A percentile compares a stretch with the other conserved stretches of the same genome.
Evolutionary conservation across 2,329 filamentous ascomycete genomes (phyloP).

Genomic region (Trichoderma brevicompactum): DNA sequence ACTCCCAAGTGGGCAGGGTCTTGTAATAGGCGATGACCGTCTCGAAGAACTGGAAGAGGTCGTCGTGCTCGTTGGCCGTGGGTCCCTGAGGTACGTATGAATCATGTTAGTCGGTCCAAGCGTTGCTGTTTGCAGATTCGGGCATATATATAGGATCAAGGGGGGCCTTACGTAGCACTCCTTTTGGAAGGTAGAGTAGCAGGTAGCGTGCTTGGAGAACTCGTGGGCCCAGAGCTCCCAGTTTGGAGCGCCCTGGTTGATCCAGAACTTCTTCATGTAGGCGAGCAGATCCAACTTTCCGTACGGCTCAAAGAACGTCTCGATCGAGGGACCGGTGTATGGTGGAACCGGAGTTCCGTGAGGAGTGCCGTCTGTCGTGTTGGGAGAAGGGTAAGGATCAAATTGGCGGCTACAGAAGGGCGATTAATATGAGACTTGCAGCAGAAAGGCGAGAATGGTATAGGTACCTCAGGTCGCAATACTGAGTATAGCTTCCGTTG

Average conservation of each 20-base stretch:
- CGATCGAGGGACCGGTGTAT: conserved; percentile 62
- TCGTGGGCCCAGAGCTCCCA: conserved; percentile 68
- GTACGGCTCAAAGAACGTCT: conserved; percentile 61
- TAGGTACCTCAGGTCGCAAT: conserved; percentile 60
- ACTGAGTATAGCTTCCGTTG: conserved; percentile 64
- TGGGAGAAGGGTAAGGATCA: conserved; percentile 63
- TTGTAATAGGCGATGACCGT: conserved; percentile 63
- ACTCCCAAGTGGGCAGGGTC: conserved; percentile 62
- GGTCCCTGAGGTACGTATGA: conserved; percentile 47
- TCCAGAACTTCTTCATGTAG: conserved; percentile 70
- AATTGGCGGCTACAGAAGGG: conserved; percentile 57
- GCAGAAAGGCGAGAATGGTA: not conserved
- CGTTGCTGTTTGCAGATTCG: no score
- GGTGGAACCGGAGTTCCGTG: conserved; percentile 58
- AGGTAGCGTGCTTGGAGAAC: conserved; percentile 70
- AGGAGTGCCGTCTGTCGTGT: conserved; percentile 63
- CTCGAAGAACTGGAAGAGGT: conserved; percentile 67
- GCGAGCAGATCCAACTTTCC: conserved; percentile 63
- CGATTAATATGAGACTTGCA: not conserved
- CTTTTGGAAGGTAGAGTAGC: conserved; percentile 67
- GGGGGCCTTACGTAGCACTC: conserved; percentile 58
- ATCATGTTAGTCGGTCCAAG: no score
- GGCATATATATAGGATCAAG: not conserved
- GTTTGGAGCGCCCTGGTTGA: conserved; percentile 60
- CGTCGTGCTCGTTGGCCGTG: conserved; percentile 57